Conservation (phyloP, 2,329 filamentous ascomycete genomes). For the Colletotrichum navitas region DNA sequence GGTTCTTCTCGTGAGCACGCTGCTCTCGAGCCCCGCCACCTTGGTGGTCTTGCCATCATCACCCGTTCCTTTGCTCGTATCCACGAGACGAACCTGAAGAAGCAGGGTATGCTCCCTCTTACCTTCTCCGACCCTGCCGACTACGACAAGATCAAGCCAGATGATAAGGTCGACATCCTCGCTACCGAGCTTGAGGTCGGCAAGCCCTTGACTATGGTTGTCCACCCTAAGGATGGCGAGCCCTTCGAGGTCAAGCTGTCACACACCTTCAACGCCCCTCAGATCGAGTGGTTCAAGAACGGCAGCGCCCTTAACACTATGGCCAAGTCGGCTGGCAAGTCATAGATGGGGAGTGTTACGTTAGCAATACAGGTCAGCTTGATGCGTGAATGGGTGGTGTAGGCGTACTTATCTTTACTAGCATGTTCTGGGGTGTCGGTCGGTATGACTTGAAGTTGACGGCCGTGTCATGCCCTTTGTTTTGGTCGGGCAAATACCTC, state of each 20-base stretch:
- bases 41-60: slow-evolving; percentile 97
- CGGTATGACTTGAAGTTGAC: slow-evolving; percentile 35
- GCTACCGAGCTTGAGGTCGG: slow-evolving; percentile 92
- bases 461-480: slow-evolving; percentile 36
- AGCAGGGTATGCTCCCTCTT: slow-evolving; percentile 99
- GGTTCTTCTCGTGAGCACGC: slow-evolving; percentile 98
- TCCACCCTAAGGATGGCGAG: slow-evolving; percentile 88
- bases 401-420: slow-evolving; percentile 48
- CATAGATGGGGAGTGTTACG: slow-evolving; percentile 46
- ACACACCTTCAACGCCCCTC: slow-evolving; percentile 98
- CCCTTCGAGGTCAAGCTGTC: slow-evolving; percentile 85
- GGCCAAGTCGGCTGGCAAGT: slow-evolving; percentile 73
- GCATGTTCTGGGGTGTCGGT: slow-evolving; percentile 40
- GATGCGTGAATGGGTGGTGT: slow-evolving; percentile 46
- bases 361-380: slow-evolving; percentile 27
- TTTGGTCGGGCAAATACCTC: slow-evolving; percentile 41
- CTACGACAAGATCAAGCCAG: slow-evolving; percentile 95
- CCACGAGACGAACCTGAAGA: slow-evolving; percentile 99
- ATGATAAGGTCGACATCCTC: slow-evolving; percentile 90
- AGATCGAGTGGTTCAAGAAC: slow-evolving; percentile 99
- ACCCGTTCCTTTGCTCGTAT: slow-evolving; percentile 97
- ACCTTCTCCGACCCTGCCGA: slow-evolving; percentile 95
- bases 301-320: slow-evolving; percentile 98
- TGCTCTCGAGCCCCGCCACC: slow-evolving; percentile 95
- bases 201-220: slow-evolving; percentile 90